A percentile compares a stretch with the other conserved stretches of the same genome.
These are phyloP conservation scores for Nicotiana paniculata DNA, from an alignment of 257 asterid genomes.

Conservation along the genomic window DNA sequence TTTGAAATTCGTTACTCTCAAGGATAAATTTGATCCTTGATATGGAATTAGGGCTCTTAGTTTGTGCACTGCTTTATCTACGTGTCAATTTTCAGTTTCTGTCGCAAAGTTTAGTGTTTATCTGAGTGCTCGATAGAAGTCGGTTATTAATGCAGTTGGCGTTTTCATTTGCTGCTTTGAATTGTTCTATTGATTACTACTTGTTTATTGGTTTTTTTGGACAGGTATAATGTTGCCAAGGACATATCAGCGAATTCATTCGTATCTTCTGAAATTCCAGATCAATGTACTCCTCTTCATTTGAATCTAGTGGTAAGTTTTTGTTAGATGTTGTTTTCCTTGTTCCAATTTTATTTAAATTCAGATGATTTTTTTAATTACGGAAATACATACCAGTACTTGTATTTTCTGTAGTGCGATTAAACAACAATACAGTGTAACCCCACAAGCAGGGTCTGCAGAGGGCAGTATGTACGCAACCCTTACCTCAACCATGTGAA, in stretches of 20 bases:
- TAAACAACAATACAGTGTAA: too few species aligned
- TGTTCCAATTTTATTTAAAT: not conserved
- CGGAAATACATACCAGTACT: not conserved
- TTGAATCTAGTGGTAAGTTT: conserved; percentile 82
- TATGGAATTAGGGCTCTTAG: not conserved
- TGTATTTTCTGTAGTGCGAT: not conserved
- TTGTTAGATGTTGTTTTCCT: not conserved
- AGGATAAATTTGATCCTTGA: not conserved
- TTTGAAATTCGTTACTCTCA: not conserved
- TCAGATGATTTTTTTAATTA: not conserved
- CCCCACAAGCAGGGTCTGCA: too few species aligned
- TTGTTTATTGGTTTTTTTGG: conserved; percentile 13
- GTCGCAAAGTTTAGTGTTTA: not conserved
- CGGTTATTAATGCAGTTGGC: too few species aligned
- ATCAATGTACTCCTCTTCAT: conserved; percentile 77
- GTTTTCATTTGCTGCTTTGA: not conserved
- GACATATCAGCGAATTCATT: conserved; percentile 41
- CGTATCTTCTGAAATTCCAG: conserved; percentile 47
- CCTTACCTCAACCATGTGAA: too few species aligned
- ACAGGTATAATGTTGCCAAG: conserved; percentile 64
- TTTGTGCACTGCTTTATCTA: not conserved
- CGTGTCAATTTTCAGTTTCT: not conserved
- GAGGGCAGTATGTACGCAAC: too few species aligned
- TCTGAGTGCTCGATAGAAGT: not conserved
- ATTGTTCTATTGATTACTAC: not conserved